These are phyloP conservation scores for Leucocoprinus sp. DNA, from an alignment of 768 basidiomycete genomes.

Conservation along the genomic window DNA sequence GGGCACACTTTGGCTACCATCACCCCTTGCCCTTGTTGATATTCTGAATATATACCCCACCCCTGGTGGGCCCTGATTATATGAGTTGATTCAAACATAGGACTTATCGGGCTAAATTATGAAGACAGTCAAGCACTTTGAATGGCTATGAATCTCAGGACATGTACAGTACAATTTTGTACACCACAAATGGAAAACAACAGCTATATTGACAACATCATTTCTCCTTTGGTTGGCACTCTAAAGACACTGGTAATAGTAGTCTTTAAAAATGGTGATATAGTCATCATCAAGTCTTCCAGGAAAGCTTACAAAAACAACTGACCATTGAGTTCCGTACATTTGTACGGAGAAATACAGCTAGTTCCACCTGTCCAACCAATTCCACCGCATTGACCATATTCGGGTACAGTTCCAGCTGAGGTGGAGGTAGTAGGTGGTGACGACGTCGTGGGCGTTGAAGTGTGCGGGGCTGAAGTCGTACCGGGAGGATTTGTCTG, in stretches of 20 bases:
- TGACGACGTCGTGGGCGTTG: conserved; percentile 12
- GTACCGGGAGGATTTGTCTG: not conserved
- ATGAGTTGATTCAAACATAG: too few relatives aligned
- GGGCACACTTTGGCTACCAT: too few relatives aligned
- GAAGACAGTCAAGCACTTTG: too few relatives aligned
- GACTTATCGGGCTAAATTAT: too few relatives aligned
- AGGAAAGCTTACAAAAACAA: not conserved
- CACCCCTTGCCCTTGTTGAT: too few relatives aligned
- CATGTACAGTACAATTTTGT: too few relatives aligned
- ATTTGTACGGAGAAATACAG: conserved; percentile 30
- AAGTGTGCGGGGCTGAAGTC: not conserved
- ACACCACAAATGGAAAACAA: too few relatives aligned
- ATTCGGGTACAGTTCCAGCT: conserved; percentile 27
- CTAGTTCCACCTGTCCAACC: conserved; percentile 30
- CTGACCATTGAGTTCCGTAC: conserved; percentile 27
- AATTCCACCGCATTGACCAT: conserved; percentile 36
- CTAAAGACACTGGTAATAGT: conserved; percentile 32
- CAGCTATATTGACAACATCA: too few relatives aligned
- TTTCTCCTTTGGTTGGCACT: too few relatives aligned
- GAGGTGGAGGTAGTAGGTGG: conserved; percentile 16
- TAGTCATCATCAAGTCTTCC: not conserved
- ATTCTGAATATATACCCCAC: too few relatives aligned
- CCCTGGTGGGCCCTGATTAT: too few relatives aligned
- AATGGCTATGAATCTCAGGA: too few relatives aligned
- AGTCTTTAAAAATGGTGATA: conserved; percentile 16